phyloP scores from a whole-genome alignment of 495 filamentous ascomycete genomes.

The Thermochaetoides thermophila region DNA sequence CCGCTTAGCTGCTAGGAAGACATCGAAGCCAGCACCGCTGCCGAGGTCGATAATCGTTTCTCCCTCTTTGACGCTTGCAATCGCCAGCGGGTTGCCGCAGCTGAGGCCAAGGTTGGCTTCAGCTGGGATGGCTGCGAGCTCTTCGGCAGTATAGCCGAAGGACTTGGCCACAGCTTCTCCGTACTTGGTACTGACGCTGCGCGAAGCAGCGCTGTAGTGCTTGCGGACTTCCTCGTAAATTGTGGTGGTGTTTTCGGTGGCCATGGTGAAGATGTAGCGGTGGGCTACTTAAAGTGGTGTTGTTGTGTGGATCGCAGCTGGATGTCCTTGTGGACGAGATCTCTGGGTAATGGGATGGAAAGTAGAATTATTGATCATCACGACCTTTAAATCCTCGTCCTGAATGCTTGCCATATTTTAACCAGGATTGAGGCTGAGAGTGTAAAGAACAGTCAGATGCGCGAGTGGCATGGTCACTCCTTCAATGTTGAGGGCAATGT shows the following conservation, averaged over 20 bases:
- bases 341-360: no score
- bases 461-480: no score
- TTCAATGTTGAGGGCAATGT: no score
- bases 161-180: slow-evolving; percentile 34
- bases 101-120: slow-evolving; percentile 49
- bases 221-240: slow-evolving; percentile 26
- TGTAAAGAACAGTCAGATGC: no score
- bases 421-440: no score
- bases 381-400: no score
- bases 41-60: slow-evolving; percentile 52
- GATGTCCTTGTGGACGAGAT: neutral
- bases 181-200: slow-evolving; percentile 17
- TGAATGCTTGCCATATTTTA: no score
- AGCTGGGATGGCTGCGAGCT: slow-evolving; percentile 39
- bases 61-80: slow-evolving; percentile 42
- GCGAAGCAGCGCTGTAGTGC: slow-evolving; percentile 24
- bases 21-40: slow-evolving; percentile 48
- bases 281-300: neutral
- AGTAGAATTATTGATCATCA: no score
- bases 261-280: slow-evolving; percentile 1
- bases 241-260: slow-evolving; percentile 2
- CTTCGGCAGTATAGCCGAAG: slow-evolving; percentile 44
- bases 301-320: neutral
- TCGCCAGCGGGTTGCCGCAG: slow-evolving; percentile 49
- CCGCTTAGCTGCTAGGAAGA: slow-evolving; percentile 43